Conservation (phyloP, 768 basidiomycete species). For the Tulasnella sp. region DNA sequence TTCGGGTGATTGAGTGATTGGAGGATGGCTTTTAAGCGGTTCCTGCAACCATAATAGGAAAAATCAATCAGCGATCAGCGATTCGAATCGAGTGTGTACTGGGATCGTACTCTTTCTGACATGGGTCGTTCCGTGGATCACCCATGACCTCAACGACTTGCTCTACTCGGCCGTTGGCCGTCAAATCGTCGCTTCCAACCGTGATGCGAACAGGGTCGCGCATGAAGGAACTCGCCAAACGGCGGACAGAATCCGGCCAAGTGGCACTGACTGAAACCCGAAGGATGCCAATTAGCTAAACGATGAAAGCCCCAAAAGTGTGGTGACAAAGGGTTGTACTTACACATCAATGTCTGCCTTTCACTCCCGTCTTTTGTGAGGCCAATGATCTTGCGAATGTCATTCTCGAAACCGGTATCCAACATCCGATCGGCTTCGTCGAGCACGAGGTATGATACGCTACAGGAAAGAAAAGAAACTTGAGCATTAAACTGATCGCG, state of each 20-base stretch:
- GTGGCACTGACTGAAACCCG: conserved; percentile 75
- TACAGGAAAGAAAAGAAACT: conserved; percentile 24
- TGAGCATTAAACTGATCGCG: conserved; percentile 8
- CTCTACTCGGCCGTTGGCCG: conserved; percentile 88
- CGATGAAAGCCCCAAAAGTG: conserved; percentile 20
- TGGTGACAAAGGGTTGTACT: conserved; percentile 28
- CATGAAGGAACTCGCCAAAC: conserved; percentile 82
- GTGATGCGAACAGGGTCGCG: conserved; percentile 78
- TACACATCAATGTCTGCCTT: conserved; percentile 92
- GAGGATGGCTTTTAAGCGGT: conserved; percentile 49
- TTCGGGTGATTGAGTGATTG: conserved; percentile 27
- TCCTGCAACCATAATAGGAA: conserved; percentile 29
- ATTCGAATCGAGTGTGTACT: neutral
- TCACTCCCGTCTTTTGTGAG: conserved; percentile 53
- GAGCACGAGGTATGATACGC: conserved; percentile 83
- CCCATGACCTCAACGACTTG: conserved; percentile 91
- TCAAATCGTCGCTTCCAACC: conserved; percentile 89
- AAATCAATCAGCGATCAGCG: too few relatives aligned
- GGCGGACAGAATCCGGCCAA: conserved; percentile 91
- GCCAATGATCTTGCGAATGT: conserved; percentile 83
- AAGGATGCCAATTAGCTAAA: neutral
- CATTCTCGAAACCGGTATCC: conserved; percentile 97
- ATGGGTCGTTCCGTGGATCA: conserved; percentile 39
- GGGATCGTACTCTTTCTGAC: conserved; percentile 6
- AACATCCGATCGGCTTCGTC: conserved; percentile 99